Evolutionary conservation across 108 stramenopile genomes (phyloP), one percentile per base, ranked within the genome.

Genomic region (Cylindrotheca closterium): DNA sequence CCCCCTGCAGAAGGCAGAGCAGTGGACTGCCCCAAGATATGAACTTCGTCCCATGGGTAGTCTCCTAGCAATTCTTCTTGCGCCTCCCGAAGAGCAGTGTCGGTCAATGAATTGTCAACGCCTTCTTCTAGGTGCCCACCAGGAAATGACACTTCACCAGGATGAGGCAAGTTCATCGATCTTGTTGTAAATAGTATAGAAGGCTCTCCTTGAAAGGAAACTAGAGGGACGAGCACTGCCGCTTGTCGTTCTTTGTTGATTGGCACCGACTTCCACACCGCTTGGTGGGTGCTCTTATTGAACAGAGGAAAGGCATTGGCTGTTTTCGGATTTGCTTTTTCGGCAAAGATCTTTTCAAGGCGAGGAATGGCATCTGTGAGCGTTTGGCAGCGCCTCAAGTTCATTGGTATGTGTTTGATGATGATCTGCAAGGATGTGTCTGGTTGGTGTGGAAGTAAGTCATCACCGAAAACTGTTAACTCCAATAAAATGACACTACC

Each of bases 101-200:
- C 70, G 15, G 73, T 65, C 32, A 88, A 58, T 1, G 72, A 72
- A 1, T 47, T 33, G 47, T 83, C 79, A 3, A 18, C 47, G 29
- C 68, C 63, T 8, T 71, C 69, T 49, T 91, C 87, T 45, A 60
- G 65, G 76, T 92, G 86, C n/a, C 91, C 91, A 52, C 91, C 91
- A 2, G 87, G 87, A 63, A 92, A 92, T 21, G 79, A 75, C 32
- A 93, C 83, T 63, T 97, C 87, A 19, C 81, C 80, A 21, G 88
- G 88, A 77, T 95, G 93, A 3, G 76, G 58, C 18, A 97, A 48
- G 34, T 74, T 68, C 3, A 63, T 51, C 2, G 96, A 88, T 64
- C 96, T 78, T 42, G 75, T 75, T 22, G 92, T 94, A 72, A 95
- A 97, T 47, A 97, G 70, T 33, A 97, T 60, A 15, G 93, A 94